These are phyloP conservation scores for Pseudoscleropodium purum DNA, from an alignment of 225 moss, liverwort and hornwort genomes.

Conservation along the genomic window DNA sequence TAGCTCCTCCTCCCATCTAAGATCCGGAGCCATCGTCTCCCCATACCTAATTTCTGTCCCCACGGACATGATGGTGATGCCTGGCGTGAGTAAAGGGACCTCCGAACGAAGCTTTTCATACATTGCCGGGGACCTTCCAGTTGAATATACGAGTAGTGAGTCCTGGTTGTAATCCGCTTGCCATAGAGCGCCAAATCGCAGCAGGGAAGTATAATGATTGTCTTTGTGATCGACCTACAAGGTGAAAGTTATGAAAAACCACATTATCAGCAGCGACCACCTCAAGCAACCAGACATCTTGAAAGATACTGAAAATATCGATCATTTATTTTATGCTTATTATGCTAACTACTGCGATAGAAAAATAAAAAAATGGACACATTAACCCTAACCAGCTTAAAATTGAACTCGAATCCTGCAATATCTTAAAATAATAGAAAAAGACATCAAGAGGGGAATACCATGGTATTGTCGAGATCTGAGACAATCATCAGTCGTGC, in stretches of 20 bases:
- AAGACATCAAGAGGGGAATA: not conserved
- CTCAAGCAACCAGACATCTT: not conserved
- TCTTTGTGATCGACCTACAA: conserved; percentile 92
- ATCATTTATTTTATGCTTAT: not conserved
- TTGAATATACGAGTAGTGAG: conserved; percentile 86
- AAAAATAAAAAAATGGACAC: not conserved
- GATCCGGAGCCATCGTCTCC: conserved; percentile 57
- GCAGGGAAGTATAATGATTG: conserved; percentile 47
- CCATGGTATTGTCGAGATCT: conserved; percentile 93
- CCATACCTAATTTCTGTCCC: conserved; percentile 90
- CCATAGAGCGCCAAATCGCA: conserved; percentile 82
- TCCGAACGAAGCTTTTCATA: conserved; percentile 58
- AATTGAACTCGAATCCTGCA: not conserved
- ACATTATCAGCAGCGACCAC: not conserved
- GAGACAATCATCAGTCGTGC: conserved; percentile 82
- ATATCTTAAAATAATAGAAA: not conserved
- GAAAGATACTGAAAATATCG: not conserved
- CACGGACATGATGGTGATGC: conserved; percentile 78
- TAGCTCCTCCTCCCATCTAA: conserved; percentile 70
- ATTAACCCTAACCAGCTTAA: not conserved
- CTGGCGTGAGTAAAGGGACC: conserved; percentile 73
- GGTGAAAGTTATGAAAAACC: not conserved
- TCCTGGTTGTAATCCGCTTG: conserved; percentile 74
- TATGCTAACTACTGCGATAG: not conserved
- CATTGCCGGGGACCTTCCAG: conserved; percentile 72